Conservation (phyloP, 73 alveolate genomes). For the Breviolum minutum region DNA sequence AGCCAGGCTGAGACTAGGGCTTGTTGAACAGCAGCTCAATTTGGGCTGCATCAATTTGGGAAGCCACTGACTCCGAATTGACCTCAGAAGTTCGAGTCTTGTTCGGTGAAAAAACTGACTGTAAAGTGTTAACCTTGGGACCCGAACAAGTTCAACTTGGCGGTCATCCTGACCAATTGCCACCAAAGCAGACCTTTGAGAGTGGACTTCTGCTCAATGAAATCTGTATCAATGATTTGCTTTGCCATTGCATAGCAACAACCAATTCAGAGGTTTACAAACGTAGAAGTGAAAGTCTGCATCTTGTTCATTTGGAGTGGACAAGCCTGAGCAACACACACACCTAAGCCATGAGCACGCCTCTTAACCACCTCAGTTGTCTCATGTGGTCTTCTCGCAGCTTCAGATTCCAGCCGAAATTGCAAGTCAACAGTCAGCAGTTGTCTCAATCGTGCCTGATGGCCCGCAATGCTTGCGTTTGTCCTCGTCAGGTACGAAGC, state of each 20-base stretch:
- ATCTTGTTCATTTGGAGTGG: too few relatives aligned
- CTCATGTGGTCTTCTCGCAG: not conserved
- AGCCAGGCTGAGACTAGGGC: not conserved
- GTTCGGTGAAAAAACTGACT: too few relatives aligned
- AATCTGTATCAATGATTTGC: not conserved
- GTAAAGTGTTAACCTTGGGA: not conserved
- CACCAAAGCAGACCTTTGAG: constrained; percentile 70
- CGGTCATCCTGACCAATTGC: constrained; percentile 93
- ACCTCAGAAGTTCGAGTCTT: not conserved
- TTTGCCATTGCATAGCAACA: not conserved
- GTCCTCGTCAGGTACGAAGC: not conserved
- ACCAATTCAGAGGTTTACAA: not conserved
- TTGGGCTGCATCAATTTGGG: constrained; percentile 91
- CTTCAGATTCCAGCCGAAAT: not conserved
- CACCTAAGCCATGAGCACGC: constrained; percentile 91
- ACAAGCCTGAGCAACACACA: constrained; percentile 3
- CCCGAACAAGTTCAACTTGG: constrained; percentile 41
- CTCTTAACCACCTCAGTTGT: constrained; percentile 62
- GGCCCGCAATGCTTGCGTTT: constrained; percentile 85
- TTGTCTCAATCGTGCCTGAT: not conserved
- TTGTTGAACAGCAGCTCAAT: constrained; percentile 90
- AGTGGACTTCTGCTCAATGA: not conserved
- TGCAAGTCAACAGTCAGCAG: too few relatives aligned
- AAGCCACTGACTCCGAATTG: constrained; percentile 77
- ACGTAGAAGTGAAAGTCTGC: too few relatives aligned